These are phyloP conservation scores for Aspergillus sclerotialis DNA, from an alignment of 2,329 filamentous ascomycete genomes.

Conservation along the genomic window DNA sequence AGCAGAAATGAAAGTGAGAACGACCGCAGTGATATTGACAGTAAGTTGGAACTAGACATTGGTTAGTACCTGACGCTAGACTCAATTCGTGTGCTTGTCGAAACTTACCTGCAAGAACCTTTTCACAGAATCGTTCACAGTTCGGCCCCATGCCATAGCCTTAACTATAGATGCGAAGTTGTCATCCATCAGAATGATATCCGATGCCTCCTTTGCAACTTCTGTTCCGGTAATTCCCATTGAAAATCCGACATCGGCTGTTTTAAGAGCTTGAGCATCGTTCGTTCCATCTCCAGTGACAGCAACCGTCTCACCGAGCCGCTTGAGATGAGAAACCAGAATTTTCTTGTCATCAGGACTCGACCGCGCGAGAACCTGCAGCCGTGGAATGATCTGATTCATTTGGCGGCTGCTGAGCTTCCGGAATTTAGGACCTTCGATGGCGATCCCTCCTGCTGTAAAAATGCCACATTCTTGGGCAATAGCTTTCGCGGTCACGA, in stretches of 20 bases:
- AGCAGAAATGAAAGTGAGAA: constrained; percentile 59
- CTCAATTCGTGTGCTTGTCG: background rate
- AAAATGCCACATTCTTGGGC: constrained; percentile 72
- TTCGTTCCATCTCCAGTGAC: constrained; percentile 82
- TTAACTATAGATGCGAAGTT: constrained; percentile 84
- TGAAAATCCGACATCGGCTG: constrained; percentile 75
- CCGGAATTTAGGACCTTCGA: constrained; percentile 73
- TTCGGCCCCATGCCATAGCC: constrained; percentile 72
- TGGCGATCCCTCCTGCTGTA: constrained; percentile 59
- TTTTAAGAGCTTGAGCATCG: constrained; percentile 72
- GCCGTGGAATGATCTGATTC: constrained; percentile 58
- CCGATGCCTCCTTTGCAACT: constrained; percentile 77
- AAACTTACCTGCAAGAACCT: constrained; percentile 52
- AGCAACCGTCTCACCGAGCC: constrained; percentile 68
- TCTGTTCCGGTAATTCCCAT: constrained; percentile 82
- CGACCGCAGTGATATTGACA: constrained; percentile 62
- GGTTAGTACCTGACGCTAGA: constrained; percentile 1
- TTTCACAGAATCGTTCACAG: constrained; percentile 71
- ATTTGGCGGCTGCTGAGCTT: constrained; percentile 62
- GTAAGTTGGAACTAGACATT: constrained; percentile 34
- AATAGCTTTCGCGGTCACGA: constrained; percentile 70
- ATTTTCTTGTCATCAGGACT: constrained; percentile 72
- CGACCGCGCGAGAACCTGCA: constrained; percentile 66
- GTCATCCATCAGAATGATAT: constrained; percentile 82
- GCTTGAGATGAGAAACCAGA: constrained; percentile 64